Evolutionary conservation across 192 early-diverging fungal genomes (phyloP), one percentile per base, ranked within the genome.

Genomic region (Coemansia sp.): DNA sequence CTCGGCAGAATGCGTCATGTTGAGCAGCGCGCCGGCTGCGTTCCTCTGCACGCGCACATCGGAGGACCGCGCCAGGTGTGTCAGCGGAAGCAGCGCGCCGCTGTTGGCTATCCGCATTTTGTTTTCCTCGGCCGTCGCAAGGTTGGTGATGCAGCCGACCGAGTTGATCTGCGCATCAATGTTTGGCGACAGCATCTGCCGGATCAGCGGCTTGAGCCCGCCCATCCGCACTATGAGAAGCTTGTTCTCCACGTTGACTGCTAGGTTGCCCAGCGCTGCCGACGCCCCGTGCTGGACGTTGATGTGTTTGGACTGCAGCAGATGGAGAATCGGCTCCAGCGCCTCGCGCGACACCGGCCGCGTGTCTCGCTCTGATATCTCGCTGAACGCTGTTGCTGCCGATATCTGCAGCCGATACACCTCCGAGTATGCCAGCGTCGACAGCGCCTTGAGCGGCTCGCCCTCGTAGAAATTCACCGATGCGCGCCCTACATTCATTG

Each of bases 91-190:
- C 34, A 94, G 73, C 3, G 90, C 91, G 31, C 89, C 91, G 40
- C 90, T 91, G 65, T 88, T 90, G 60, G 93, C 90, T 68, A 95
- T 94, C 65, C 84, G 87, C 54, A 85, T 87, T 75, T 95, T 95
- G 83, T 94, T 95, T 50, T 90, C 92, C 54, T 95, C 92, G 83
- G 69, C 61, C 4, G 94, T 94, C 6, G 93, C 92, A 58, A 95
- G 84, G 53, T 95, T 95, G 0, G 94, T 95, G 62, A 95, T 92
- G 77, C 94, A 95, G 14, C 94, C 94, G 17, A 94, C 94, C 13
- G 93, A 92, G 74, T 95, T 95, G 66, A 91, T 91, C 75, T 94
- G 92, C n/a, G 94, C 91, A 64, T 95, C 93, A 27, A 91, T 85
- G 61, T 93, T 92, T 13, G 86, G 84, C 27, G 88, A 88, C 52